These are phyloP conservation scores for Linnemannia zychae DNA, from an alignment of 192 early-diverging fungal genomes.

Conservation along the genomic window DNA sequence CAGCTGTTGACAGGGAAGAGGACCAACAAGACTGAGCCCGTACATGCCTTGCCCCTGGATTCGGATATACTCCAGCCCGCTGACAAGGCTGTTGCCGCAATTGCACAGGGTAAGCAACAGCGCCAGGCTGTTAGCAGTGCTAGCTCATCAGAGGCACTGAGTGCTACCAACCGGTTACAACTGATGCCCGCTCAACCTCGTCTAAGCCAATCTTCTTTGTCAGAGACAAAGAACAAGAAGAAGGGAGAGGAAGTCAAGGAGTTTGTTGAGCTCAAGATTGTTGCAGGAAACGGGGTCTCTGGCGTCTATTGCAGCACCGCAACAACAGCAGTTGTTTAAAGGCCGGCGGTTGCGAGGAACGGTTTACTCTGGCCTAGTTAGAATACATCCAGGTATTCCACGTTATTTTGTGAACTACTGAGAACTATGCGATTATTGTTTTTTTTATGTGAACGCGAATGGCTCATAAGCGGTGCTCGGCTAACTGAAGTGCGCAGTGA, in stretches of 20 bases:
- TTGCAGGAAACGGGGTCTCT: conserved; percentile 56
- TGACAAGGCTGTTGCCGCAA: conserved; percentile 31
- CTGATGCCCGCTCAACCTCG: conserved; percentile 38
- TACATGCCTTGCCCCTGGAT: conserved; percentile 50
- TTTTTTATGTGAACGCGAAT: too few relatives aligned
- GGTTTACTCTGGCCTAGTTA: not conserved
- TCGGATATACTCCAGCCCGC: conserved; percentile 29
- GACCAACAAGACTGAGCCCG: conserved; percentile 52
- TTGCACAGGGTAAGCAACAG: conserved; percentile 23
- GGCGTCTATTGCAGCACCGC: conserved; percentile 32
- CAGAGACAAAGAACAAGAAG: conserved; percentile 12
- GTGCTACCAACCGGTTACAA: conserved; percentile 53
- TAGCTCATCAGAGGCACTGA: not conserved
- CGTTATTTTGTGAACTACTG: not conserved
- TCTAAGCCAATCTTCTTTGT: not conserved
- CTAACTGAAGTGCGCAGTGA: too few relatives aligned
- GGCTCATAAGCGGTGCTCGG: too few relatives aligned
- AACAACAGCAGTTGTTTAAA: not conserved
- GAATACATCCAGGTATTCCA: not conserved
- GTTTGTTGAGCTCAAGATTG: conserved; percentile 49
- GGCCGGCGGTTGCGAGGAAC: not conserved
- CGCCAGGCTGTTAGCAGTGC: not conserved
- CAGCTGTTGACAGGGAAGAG: conserved; percentile 58
- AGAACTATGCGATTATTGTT: too few relatives aligned
- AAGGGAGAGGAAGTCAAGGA: not conserved